Conservation (phyloP, 228 moss, liverwort and hornwort genomes). For the Sphagnum magellanicum region DNA sequence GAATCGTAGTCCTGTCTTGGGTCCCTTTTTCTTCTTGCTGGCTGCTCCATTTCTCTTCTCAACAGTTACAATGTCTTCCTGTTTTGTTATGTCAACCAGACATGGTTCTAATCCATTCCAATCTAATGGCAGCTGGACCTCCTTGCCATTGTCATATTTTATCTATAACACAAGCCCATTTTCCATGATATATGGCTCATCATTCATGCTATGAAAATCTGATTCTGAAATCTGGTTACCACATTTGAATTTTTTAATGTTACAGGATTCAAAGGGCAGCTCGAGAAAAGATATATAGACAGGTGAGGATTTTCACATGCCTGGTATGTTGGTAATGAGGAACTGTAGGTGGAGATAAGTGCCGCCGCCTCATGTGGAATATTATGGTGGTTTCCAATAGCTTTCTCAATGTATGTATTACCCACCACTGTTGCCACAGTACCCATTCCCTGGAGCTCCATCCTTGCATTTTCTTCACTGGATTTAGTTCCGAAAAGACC, state of each 20-base stretch:
- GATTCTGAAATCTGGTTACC: not conserved
- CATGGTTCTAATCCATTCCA: constrained; percentile 39
- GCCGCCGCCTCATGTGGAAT: constrained; percentile 15
- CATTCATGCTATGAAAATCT: not conserved
- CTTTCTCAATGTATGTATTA: constrained; percentile 29
- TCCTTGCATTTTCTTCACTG: not conserved
- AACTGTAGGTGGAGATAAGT: constrained; percentile 21
- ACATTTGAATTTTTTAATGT: constrained; percentile 7
- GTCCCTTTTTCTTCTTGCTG: constrained; percentile 24
- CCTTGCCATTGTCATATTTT: constrained; percentile 33
- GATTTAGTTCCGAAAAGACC: not conserved
- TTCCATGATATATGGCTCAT: not conserved
- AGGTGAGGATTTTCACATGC: constrained; percentile 6
- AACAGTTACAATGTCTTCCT: constrained; percentile 13
- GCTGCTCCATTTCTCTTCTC: constrained; percentile 22
- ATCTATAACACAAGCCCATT: constrained; percentile 18
- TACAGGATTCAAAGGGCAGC: not conserved
- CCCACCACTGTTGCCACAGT: constrained; percentile 21
- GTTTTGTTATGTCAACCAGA: constrained; percentile 18
- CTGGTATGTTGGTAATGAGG: constrained; percentile 37
- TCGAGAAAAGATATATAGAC: not conserved
- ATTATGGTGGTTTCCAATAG: constrained; percentile 19
- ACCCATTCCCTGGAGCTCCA: constrained; percentile 6
- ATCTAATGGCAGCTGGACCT: constrained; percentile 19
- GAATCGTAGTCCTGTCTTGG: constrained; percentile 34